Conservation (phyloP, 805 yeast genomes). For the Myxozyma melibiosi region DNA sequence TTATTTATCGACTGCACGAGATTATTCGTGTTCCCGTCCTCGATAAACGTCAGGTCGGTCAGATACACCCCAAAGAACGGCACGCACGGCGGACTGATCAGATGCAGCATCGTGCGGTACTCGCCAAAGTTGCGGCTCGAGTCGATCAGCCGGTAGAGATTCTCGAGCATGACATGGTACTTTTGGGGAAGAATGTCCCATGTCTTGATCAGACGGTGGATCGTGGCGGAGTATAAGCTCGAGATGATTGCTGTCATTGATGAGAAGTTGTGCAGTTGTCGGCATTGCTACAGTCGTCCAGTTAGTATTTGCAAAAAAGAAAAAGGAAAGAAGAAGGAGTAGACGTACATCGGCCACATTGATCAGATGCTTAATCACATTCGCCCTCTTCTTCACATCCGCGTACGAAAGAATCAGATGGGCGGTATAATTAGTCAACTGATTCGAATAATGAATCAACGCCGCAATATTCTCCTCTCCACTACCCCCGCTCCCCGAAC, state of each 20-base stretch:
- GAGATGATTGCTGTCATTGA: conserved; percentile 93
- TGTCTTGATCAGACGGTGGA: conserved; percentile 79
- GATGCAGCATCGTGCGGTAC: conserved; percentile 76
- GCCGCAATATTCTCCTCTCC: conserved; percentile 45
- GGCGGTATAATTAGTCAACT: conserved; percentile 79
- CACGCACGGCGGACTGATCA: conserved; percentile 76
- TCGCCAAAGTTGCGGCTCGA: conserved; percentile 85
- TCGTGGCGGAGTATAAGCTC: conserved; percentile 82
- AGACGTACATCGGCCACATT: conserved; percentile 64
- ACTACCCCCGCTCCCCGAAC: conserved; percentile 36
- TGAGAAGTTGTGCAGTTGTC: conserved; percentile 76
- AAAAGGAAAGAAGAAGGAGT: not conserved
- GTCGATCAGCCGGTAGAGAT: conserved; percentile 83
- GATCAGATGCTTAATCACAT: conserved; percentile 69
- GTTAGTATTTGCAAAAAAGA: not conserved
- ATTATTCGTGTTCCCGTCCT: conserved; percentile 81
- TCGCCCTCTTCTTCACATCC: conserved; percentile 70
- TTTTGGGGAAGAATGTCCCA: conserved; percentile 70
- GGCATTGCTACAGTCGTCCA: conserved; percentile 48
- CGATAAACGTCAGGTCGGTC: conserved; percentile 85
- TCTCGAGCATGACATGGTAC: conserved; percentile 54
- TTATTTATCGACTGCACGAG: conserved; percentile 2
- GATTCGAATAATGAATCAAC: conserved; percentile 73
- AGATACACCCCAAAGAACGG: conserved; percentile 92
- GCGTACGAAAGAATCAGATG: conserved; percentile 66